Evolutionary conservation across 495 filamentous ascomycete genomes (phyloP), one percentile per base, ranked within the genome.

Genomic region (Trichoderma reesei): DNA sequence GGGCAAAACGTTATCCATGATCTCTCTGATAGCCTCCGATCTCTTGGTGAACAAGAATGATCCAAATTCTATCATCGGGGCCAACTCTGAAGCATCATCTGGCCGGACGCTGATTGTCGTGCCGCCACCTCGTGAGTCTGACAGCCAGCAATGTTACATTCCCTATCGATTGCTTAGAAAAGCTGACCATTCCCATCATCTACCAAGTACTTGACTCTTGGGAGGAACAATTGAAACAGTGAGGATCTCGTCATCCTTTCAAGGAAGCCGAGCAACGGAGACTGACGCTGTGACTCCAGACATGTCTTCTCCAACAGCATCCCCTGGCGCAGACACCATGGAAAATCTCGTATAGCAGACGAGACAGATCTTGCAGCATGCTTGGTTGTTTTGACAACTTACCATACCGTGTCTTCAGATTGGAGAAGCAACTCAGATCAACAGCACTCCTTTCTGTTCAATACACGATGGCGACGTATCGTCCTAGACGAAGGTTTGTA

Each of bases 401-500:
- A 79, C 63, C 71, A 79, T 60, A 74, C 75, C 0, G 65, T 78
- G 5, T 70, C 73, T 4, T 64, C 67, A 8, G 75, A 78, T 16
- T 74, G 71, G 73, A 70, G 61, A 33, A 62, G 34, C 13, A 63
- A 62, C 20, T 66, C 51, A 16, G 41, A 44, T 5, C 13, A 63
- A 1, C 16, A 54, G 26, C 60, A 34, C 5, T 69, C 67, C 0
- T 18, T 66, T 0, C 42, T 75, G 7, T 77, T 77, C 65, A 69
- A 66, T 1, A 64, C 64, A 4, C 65, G 39, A 2, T 80, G 77
- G 79, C 68, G 63, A 16, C 66, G 80, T 8, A 66, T 82, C 14
- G 69, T 82, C 5, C 62, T 82, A 18, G 80, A 82, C 64, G 79
- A 82, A 76, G 79, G 79, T 80, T 78, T 42, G 74, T 73, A 6